Percentiles rank a stretch among this genome's conserved stretches.
phyloP scores from a whole-genome alignment of 768 basidiomycete genomes.

The Piloderma croceum region DNA sequence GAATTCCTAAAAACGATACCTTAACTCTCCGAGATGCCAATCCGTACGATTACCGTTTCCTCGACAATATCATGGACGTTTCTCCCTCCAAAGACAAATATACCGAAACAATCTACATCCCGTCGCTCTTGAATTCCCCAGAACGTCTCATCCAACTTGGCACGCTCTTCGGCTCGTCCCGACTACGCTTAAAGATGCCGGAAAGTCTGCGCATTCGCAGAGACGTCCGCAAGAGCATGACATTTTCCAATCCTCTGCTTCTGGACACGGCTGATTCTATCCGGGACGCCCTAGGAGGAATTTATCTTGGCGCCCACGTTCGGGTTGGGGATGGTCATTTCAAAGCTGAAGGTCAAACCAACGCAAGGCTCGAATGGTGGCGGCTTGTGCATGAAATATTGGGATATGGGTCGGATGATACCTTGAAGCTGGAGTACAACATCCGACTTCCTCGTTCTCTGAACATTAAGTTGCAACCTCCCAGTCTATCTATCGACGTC shows the following conservation, averaged over 20 bases:
- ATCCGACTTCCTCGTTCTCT: constrained; percentile 11
- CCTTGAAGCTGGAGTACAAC: constrained; percentile 25
- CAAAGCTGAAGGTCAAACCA: constrained; percentile 33
- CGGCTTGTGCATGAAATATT: constrained; percentile 47
- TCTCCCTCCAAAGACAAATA: constrained; percentile 34
- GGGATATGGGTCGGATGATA: constrained; percentile 33
- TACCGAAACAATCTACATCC: constrained; percentile 36
- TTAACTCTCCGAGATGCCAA: constrained; percentile 45
- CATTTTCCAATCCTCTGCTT: constrained; percentile 46
- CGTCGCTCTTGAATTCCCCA: constrained; percentile 31
- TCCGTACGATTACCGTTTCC: constrained; percentile 61
- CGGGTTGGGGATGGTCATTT: constrained; percentile 69
- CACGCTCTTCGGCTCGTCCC: constrained; percentile 70
- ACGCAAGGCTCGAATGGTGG: constrained; percentile 50
- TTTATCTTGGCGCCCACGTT: constrained; percentile 61
- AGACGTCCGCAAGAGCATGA: constrained; percentile 51
- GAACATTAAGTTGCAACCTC: constrained; percentile 4
- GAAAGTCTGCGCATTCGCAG: constrained; percentile 39
- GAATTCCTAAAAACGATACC: constrained; percentile 34
- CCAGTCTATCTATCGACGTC: constrained; percentile 21
- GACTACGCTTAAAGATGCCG: constrained; percentile 46
- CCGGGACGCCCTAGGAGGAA: constrained; percentile 33
- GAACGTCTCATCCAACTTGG: constrained; percentile 64
- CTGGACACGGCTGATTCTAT: constrained; percentile 40
- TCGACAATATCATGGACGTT: constrained; percentile 35